Percentiles rank a stretch among this genome's conserved stretches.
Evolutionary conservation across 1,139 yeast genomes (phyloP).

Genomic region (Debaryomyces fabryi): DNA sequence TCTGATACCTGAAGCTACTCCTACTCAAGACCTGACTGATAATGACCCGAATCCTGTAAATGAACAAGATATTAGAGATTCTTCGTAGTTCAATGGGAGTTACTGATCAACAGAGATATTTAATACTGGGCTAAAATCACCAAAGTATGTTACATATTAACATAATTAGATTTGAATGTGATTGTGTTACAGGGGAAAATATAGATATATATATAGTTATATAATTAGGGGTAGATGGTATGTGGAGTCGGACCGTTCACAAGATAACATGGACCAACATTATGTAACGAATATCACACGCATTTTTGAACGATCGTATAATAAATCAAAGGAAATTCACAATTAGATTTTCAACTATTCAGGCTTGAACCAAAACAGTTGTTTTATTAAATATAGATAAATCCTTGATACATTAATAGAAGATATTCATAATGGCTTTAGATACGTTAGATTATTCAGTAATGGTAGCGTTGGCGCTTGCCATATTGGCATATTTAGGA

Average conservation of each 20-base stretch:
- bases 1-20: background rate
- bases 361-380: background rate
- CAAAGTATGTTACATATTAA: too few relatives aligned
- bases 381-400: background rate
- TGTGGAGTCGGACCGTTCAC: background rate
- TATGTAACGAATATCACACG: background rate
- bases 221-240: background rate
- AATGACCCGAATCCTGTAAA: background rate
- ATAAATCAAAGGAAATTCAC: conserved; percentile 1
- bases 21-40: background rate
- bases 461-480: conserved; percentile 63
- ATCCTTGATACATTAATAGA: background rate
- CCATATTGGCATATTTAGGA: conserved; percentile 65
- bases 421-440: conserved; percentile 39
- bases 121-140: too few relatives aligned
- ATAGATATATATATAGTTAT: background rate
- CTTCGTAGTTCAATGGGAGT: background rate
- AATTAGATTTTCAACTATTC: background rate
- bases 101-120: background rate
- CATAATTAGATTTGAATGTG: too few relatives aligned
- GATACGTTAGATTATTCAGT: conserved; percentile 76
- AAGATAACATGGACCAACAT: background rate
- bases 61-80: background rate
- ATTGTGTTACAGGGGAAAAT: background rate
- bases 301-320: conserved; percentile 2